Evolutionary conservation across 148 eudicot genomes (phyloP), one percentile per base, ranked within the genome.

Genomic region (Fagopyrum esculentum): DNA sequence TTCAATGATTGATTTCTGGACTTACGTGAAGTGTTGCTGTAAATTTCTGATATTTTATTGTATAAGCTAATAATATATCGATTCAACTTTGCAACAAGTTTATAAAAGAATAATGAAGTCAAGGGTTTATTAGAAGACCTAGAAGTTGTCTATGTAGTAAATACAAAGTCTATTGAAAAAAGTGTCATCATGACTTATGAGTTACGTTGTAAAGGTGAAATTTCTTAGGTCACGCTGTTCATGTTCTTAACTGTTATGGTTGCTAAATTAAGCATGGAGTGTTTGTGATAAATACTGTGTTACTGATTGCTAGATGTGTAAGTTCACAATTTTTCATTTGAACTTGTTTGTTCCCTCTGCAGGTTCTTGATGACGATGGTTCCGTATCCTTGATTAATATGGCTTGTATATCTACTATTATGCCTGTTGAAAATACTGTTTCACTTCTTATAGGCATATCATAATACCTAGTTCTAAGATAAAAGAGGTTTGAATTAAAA

Each of bases 361-460:
- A 94, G 98, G 98, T 95, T 82, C 88, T 95, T 80, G 81, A 90
- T 84, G 98, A 95, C 81, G 98, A 95, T 85, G 98, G 98, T 54
- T 90, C 98, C 78, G 98, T 95, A 95, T 95, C 98, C 97, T 91
- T 88, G 11, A 35, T 15, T 17, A 1, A 13, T 15, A 35, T 66
- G 71, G 71, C 46, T 66, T 66, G 47, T 43, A 15, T 35, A 35
- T 66, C 30, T 35, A 10, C 30, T 5, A 35, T 13, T 66, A 66
- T 66, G 46, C 46, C 1, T 40, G 30, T 40, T 6, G 15, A 8
- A 22, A 15, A 1, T 43, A 66, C 17, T 43, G 30, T 15, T 66
- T 66, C 46, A 66, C 47, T 43, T 66, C 47, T 43, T 66, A 15
- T 61, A 66, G 43, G 19, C 9, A 13, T 63, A 19, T 29, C 69